A percentile compares a stretch with the other conserved stretches of the same genome.
phyloP scores from a whole-genome alignment of 31 red algal species.

The Endocladia muricata region DNA sequence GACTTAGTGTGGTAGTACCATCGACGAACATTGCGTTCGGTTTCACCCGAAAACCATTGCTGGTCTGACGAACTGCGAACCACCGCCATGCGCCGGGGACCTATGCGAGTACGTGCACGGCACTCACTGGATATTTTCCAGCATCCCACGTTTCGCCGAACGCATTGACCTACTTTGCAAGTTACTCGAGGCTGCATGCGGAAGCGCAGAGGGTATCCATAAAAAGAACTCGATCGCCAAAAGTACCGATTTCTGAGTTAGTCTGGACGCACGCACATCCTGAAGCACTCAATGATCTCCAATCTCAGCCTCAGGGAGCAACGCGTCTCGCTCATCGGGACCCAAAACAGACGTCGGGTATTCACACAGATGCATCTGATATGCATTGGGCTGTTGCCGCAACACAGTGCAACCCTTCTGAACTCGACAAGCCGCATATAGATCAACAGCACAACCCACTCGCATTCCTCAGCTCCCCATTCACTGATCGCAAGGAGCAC shows the following conservation, averaged over 20 bases:
- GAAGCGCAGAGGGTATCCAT: not conserved
- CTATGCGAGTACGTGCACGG: conserved; percentile 22
- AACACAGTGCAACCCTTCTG: not conserved
- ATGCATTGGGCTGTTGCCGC: conserved; percentile 4
- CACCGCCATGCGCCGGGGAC: not conserved
- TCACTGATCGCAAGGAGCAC: not conserved
- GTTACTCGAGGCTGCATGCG: not conserved
- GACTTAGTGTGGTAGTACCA: conserved; percentile 4
- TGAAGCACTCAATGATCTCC: not conserved
- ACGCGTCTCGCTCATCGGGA: not conserved
- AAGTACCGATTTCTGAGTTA: not conserved
- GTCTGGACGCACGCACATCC: not conserved
- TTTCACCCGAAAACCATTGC: conserved; percentile 15
- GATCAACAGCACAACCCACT: conserved; percentile 5
- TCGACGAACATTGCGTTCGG: not conserved
- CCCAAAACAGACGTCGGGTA: not conserved
- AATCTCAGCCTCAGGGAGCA: not conserved
- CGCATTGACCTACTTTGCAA: not conserved
- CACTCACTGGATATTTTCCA: not conserved
- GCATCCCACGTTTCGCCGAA: conserved; percentile 3
- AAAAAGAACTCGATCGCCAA: conserved; percentile 1
- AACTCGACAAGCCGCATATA: not conserved
- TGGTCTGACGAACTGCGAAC: not conserved
- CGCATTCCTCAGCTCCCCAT: conserved; percentile 14
- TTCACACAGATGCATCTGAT: conserved; percentile 17